phyloP scores from a whole-genome alignment of 495 filamentous ascomycete genomes.

The Penicillium macrosclerotiorum region DNA sequence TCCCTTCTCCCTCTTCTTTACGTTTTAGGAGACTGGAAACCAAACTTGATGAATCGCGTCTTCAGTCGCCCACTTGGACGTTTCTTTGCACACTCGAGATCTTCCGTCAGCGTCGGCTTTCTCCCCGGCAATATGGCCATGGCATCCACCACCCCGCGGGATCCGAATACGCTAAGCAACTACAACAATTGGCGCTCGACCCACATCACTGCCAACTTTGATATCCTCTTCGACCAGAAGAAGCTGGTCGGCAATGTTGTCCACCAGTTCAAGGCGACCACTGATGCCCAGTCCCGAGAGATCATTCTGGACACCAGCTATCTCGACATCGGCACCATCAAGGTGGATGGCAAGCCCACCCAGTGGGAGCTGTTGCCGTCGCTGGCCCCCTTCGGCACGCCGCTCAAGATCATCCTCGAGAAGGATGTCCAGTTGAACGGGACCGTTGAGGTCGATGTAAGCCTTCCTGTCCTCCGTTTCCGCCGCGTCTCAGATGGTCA shows the following conservation, averaged over 20 bases:
- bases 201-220: constrained; percentile 75
- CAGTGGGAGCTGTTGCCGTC: constrained; percentile 70
- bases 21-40: too few relatives aligned
- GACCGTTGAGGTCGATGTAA: constrained; percentile 59
- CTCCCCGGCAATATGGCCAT: constrained; percentile 36
- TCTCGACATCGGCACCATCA: constrained; percentile 66
- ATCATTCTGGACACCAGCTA: constrained; percentile 86
- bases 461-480: constrained; percentile 8
- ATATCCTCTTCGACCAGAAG: constrained; percentile 76
- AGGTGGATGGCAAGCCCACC: constrained; percentile 55
- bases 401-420: constrained; percentile 69
- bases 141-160: constrained; percentile 58
- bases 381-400: constrained; percentile 73
- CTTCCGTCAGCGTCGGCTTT: background rate
- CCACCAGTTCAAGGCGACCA: constrained; percentile 69
- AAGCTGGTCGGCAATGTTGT: constrained; percentile 71
- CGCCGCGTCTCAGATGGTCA: background rate
- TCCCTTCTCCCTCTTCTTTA: background rate
- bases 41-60: constrained; percentile 1
- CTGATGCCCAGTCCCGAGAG: constrained; percentile 64
- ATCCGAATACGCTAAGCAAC: constrained; percentile 91
- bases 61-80: constrained; percentile 1
- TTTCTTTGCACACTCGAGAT: background rate
- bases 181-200: constrained; percentile 80
- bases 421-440: constrained; percentile 60